These are phyloP conservation scores for Conticribra weissflogii DNA, from an alignment of 108 stramenopile genomes.

Conservation along the genomic window DNA sequence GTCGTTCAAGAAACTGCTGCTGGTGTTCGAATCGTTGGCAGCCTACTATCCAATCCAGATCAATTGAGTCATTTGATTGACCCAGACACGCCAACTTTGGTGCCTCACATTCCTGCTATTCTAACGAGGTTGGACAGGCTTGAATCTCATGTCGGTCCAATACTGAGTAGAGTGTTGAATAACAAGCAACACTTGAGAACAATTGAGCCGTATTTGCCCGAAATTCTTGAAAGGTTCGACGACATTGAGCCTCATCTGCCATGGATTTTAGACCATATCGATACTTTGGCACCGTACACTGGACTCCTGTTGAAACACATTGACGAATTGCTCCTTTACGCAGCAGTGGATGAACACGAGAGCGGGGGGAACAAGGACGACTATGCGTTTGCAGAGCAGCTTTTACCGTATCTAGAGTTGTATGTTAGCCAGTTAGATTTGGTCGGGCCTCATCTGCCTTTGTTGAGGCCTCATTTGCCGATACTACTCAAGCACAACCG, in stretches of 20 bases:
- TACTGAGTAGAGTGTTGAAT: constrained; percentile 67
- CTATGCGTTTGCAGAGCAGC: constrained; percentile 66
- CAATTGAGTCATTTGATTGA: constrained; percentile 61
- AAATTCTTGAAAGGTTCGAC: constrained; percentile 67
- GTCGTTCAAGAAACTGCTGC: constrained; percentile 52
- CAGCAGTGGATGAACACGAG: constrained; percentile 55
- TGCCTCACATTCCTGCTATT: constrained; percentile 70
- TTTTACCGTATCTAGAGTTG: constrained; percentile 66
- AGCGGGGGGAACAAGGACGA: constrained; percentile 36
- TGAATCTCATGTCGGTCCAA: constrained; percentile 63
- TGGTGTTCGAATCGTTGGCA: constrained; percentile 55
- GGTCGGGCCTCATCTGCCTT: constrained; percentile 68
- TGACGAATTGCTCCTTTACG: constrained; percentile 72
- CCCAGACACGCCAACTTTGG: constrained; percentile 64
- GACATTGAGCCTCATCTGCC: constrained; percentile 79
- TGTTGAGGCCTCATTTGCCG: constrained; percentile 74
- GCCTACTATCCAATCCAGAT: constrained; percentile 50
- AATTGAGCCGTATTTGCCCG: constrained; percentile 66
- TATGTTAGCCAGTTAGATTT: constrained; percentile 64
- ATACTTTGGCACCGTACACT: constrained; percentile 75
- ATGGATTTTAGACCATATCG: constrained; percentile 77
- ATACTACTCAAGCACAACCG: constrained; percentile 66
- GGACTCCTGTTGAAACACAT: constrained; percentile 71
- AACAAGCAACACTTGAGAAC: constrained; percentile 65
- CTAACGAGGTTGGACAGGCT: constrained; percentile 60